Percentiles rank a stretch among this genome's conserved stretches.
Evolutionary conservation across 148 eudicot species (phyloP).

Genomic region (Polygonum maritimum): DNA sequence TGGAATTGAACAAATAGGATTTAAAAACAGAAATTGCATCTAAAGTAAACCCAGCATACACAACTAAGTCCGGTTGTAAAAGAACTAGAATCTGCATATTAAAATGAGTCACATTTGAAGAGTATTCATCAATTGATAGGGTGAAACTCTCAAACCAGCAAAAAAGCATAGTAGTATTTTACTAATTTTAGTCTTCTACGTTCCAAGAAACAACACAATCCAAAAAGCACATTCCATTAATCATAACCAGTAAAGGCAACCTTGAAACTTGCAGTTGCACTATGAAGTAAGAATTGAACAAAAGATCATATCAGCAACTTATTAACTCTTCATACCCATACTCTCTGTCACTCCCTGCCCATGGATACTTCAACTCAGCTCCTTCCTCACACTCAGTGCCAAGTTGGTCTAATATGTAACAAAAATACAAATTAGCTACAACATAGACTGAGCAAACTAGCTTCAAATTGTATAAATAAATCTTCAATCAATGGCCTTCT

Average conservation of each 20-base stretch:
- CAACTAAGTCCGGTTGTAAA: too few species aligned
- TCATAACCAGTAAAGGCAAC: background rate
- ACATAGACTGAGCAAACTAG: background rate
- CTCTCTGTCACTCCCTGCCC: constrained; percentile 32
- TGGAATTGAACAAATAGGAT: too few species aligned
- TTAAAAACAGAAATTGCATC: too few species aligned
- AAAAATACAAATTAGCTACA: background rate
- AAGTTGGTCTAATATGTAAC: background rate
- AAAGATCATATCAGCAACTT: background rate
- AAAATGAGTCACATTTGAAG: too few species aligned
- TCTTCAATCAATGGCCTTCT: background rate
- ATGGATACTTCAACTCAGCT: constrained; percentile 16
- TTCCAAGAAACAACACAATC: background rate
- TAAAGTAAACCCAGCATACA: too few species aligned
- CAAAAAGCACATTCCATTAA: background rate
- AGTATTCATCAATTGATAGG: too few species aligned
- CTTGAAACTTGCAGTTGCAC: too few species aligned
- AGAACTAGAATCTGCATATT: too few species aligned
- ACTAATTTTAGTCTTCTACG: background rate
- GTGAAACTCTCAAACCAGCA: background rate
- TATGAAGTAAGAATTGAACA: background rate
- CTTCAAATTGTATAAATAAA: background rate
- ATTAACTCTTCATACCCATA: constrained; percentile 36
- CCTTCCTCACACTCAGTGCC: constrained; percentile 19
- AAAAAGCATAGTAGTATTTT: background rate